Conservation (phyloP, 75 land plant genomes). For the Sequoiadendron giganteum region DNA sequence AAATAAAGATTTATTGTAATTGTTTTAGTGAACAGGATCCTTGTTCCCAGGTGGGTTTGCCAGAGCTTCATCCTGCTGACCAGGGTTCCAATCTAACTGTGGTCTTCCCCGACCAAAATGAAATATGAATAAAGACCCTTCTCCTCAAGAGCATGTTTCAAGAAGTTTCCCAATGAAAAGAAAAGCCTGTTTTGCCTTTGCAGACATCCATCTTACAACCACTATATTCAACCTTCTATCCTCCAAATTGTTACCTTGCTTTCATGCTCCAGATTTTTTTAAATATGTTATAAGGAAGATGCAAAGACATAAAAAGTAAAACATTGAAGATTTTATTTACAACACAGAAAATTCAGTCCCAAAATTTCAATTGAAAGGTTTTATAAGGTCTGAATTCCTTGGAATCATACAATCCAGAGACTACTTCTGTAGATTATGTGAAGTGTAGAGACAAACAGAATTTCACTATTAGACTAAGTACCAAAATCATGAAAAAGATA, state of each 20-base stretch:
- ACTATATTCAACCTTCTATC: neutral
- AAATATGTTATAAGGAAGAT: neutral
- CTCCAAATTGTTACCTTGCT: neutral
- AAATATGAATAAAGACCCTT: neutral
- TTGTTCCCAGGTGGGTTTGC: neutral
- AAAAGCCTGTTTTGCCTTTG: neutral
- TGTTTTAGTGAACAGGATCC: neutral
- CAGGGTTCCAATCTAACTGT: neutral
- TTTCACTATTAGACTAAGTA: neutral
- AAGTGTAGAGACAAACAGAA: neutral
- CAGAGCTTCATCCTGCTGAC: neutral
- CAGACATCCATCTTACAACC: neutral
- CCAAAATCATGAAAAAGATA: neutral
- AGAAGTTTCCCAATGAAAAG: neutral
- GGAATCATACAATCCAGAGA: neutral
- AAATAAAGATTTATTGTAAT: neutral
- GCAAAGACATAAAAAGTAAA: no score
- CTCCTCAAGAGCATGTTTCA: neutral
- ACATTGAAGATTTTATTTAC: no score
- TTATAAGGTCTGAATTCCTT: neutral
- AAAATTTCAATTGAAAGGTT: neutral
- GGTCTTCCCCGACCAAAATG: neutral
- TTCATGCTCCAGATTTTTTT: neutral
- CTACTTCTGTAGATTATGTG: no score
- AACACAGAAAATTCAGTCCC: no score